Base-by-base conservation (phyloP, 768 basidiomycete species). In the Botryobasidium botryosum region DNA sequence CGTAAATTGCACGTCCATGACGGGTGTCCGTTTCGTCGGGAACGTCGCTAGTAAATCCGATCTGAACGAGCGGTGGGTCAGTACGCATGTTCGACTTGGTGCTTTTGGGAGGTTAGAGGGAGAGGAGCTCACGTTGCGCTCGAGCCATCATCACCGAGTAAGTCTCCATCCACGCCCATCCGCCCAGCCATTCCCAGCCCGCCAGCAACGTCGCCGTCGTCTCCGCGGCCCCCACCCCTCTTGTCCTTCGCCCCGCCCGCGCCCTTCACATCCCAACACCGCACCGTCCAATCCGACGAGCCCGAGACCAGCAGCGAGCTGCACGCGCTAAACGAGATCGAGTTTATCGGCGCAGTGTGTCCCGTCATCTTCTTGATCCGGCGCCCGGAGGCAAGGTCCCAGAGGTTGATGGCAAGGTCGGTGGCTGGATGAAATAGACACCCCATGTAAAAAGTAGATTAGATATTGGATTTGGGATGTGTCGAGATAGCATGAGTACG, bases 351-450 rank as follows among this genome's bases (percentile, higher is more conserved):
- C 12, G 82, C 75, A 1, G 75, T 77, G 57, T 99, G 94, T 0
- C 94, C 94, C 2, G 72, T 77, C 88, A 97, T 94, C 61, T 86
- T 90, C 65, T 97, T 99, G 51, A 97, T 74, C 35, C 86, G 74
- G 48, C 80, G 79, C 6, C 90, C 91, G n/a, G 90, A 87, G 5
- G 84, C 84, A 42, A 99, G 68, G 54, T 97, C 92, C 94, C 94
- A 99, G 2, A 99, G 64, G 59, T 85, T 90, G 60, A 99, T 91
- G 4, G 85, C 77, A 15, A 88, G 68, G 57, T 97, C 94, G 58
- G 88, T 86, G 17, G 80, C 85, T 83, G 45, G 7, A 44, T 5
- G 25, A 6, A n/a, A 27, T n/a, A n/a, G n/a, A n/a, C n/a, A n/a
- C n/a, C n/a, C n/a, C n/a, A 24, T 13, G 15, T 7, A 12, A 28